phyloP scores from a whole-genome alignment of 192 early-diverging fungal genomes.

The Fimicolochytrium jonesii region DNA sequence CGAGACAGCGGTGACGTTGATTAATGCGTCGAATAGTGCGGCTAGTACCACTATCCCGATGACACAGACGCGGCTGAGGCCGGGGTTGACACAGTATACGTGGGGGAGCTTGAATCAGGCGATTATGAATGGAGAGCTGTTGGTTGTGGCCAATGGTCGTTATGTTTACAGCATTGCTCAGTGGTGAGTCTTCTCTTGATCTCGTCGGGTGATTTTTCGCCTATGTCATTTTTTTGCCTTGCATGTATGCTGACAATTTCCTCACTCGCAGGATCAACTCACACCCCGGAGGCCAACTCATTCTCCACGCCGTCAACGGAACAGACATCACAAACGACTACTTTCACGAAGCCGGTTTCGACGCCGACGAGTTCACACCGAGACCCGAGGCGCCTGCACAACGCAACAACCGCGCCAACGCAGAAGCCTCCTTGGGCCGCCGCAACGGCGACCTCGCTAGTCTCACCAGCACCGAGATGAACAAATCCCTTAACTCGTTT shows the following conservation, averaged over 20 bases:
- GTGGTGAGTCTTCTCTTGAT: conserved; percentile 21
- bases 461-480: background rate
- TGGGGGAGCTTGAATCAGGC: conserved; percentile 37
- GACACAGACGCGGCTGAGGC: background rate
- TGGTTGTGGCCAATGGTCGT: conserved; percentile 41
- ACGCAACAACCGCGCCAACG: background rate
- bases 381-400: conserved; percentile 15
- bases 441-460: background rate
- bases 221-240: background rate
- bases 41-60: conserved; percentile 2
- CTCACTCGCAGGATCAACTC: conserved; percentile 12
- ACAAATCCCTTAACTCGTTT: too few species aligned
- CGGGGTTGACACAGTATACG: conserved; percentile 19
- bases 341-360: conserved; percentile 39
- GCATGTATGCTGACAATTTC: background rate
- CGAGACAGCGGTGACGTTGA: background rate
- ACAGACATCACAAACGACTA: conserved; percentile 49
- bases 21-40: background rate
- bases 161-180: conserved; percentile 39
- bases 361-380: conserved; percentile 37
- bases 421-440: background rate
- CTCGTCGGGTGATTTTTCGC: conserved; percentile 6
- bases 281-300: conserved; percentile 46
- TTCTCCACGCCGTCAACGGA: conserved; percentile 38
- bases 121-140: conserved; percentile 28